Evolutionary conservation across 2,329 filamentous ascomycete genomes (phyloP).

Genomic region (Verticillium longisporum): DNA sequence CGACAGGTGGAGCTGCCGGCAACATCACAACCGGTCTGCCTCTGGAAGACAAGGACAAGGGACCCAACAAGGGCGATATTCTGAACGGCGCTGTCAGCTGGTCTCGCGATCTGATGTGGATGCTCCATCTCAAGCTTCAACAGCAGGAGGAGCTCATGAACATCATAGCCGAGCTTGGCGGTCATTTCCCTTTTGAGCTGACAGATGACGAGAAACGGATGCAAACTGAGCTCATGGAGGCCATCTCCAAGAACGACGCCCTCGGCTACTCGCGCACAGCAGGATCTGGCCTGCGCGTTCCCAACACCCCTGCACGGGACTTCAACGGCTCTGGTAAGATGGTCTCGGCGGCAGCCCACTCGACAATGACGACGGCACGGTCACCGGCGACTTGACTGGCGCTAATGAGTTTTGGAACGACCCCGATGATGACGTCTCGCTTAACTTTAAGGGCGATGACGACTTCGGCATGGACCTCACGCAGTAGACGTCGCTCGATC

Average conservation of each 20-base stretch:
- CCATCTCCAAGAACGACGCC: slow-evolving; percentile 76
- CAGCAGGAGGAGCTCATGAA: slow-evolving; percentile 83
- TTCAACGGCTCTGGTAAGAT: slow-evolving; percentile 37
- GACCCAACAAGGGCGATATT: slow-evolving; percentile 97
- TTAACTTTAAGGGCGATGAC: slow-evolving; percentile 90
- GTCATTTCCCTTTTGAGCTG: slow-evolving; percentile 70
- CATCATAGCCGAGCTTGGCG: slow-evolving; percentile 64
- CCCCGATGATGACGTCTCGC: slow-evolving; percentile 60
- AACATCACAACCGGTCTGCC: slow-evolving; percentile 91
- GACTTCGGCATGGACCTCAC: slow-evolving; percentile 80
- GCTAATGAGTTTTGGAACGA: slow-evolving; percentile 58
- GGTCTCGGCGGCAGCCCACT: slow-evolving; percentile 47
- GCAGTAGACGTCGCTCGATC: slow-evolving; percentile 20
- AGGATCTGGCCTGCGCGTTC: slow-evolving; percentile 82
- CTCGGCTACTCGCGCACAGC: slow-evolving; percentile 80
- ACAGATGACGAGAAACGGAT: slow-evolving; percentile 93
- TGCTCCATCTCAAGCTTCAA: slow-evolving; percentile 80
- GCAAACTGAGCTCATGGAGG: slow-evolving; percentile 86
- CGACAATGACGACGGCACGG: slow-evolving; percentile 27
- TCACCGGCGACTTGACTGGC: slow-evolving; percentile 40
- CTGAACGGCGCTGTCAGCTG: slow-evolving; percentile 95
- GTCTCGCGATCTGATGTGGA: slow-evolving; percentile 98
- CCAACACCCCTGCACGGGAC: too few relatives aligned
- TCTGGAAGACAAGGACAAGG: slow-evolving; percentile 95
- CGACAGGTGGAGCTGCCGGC: slow-evolving; percentile 60